phyloP scores from a whole-genome alignment of 2,329 filamentous ascomycete species.

The Colletotrichum sp. region DNA sequence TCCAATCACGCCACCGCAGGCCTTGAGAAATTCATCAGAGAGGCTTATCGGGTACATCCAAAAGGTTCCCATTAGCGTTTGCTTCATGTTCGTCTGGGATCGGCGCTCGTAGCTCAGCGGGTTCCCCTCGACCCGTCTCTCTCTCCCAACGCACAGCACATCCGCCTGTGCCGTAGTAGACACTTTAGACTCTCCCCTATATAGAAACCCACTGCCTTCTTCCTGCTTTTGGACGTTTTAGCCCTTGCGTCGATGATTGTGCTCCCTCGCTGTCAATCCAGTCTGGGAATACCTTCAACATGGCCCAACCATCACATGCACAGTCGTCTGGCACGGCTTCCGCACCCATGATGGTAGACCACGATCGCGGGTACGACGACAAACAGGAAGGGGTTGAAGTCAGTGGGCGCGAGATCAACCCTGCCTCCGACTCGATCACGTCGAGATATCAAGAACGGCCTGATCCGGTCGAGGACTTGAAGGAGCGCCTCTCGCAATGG shows the following conservation, averaged over 20 bases:
- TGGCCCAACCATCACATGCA: constrained; percentile 33
- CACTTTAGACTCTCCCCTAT: constrained; percentile 22
- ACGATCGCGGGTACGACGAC: constrained; percentile 28
- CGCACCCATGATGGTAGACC: constrained; percentile 25
- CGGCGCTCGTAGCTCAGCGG: constrained; percentile 10
- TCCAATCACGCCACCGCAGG: constrained; percentile 1
- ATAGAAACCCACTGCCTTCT: constrained; percentile 21
- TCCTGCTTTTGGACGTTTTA: neutral
- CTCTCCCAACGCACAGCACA: neutral
- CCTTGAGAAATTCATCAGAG: neutral
- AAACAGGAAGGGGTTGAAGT: constrained; percentile 32
- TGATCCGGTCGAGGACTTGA: constrained; percentile 34
- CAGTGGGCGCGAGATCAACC: constrained; percentile 31
- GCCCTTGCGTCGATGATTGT: constrained; percentile 3
- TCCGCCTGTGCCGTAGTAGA: neutral
- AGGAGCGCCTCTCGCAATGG: constrained; percentile 45
- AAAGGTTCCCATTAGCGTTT: constrained; percentile 6
- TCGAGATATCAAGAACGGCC: constrained; percentile 18
- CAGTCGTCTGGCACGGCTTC: constrained; percentile 36
- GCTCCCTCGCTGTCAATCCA: constrained; percentile 6
- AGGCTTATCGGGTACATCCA: constrained; percentile 5
- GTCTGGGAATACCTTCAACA: constrained; percentile 26
- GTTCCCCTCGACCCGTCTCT: neutral
- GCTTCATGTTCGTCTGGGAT: constrained; percentile 26
- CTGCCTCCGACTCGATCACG: constrained; percentile 20